phyloP scores from a whole-genome alignment of 169 alveolate genomes.

The Eimeria sp. region DNA sequence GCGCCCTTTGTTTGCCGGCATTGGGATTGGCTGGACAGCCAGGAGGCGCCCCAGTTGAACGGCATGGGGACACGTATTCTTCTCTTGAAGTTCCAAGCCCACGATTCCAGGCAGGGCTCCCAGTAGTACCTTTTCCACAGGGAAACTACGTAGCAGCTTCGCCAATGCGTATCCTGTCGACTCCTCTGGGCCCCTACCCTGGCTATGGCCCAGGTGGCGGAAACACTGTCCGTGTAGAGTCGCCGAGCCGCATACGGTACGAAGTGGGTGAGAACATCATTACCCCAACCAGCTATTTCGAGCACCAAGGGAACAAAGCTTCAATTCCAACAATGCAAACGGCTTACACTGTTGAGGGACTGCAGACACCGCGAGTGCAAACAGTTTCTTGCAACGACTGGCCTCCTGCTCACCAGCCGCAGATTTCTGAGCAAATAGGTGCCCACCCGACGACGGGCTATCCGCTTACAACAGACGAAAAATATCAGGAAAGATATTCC shows the following conservation, averaged over 20 bases:
- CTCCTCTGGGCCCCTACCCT: slow-evolving; percentile 59
- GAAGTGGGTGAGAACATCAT: slow-evolving; percentile 3
- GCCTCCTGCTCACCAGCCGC: slow-evolving; percentile 10
- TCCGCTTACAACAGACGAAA: slow-evolving; percentile 32
- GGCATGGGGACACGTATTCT: slow-evolving; percentile 9
- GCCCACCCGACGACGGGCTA: neutral
- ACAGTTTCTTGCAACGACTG: slow-evolving; percentile 25
- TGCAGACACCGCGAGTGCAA: slow-evolving; percentile 63
- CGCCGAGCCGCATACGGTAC: neutral
- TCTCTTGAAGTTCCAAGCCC: slow-evolving; percentile 39
- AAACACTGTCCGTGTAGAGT: neutral
- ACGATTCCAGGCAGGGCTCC: slow-evolving; percentile 69
- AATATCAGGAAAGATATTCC: neutral
- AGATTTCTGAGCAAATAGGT: neutral
- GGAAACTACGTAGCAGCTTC: slow-evolving; percentile 63
- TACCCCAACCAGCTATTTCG: slow-evolving; percentile 15
- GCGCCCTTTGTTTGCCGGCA: slow-evolving; percentile 51
- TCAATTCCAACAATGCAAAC: neutral
- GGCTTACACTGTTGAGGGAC: slow-evolving; percentile 26
- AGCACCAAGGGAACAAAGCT: neutral
- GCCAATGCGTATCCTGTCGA: slow-evolving; percentile 54
- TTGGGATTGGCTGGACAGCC: neutral
- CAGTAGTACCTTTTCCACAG: slow-evolving; percentile 39
- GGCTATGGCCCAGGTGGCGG: slow-evolving; percentile 33
- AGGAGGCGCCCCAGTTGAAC: slow-evolving; percentile 16